A percentile compares a stretch with the other conserved stretches of the same genome.
Conservation (phyloP, 768 basidiomycete species). For the Neoboletus subvelutipes region DNA sequence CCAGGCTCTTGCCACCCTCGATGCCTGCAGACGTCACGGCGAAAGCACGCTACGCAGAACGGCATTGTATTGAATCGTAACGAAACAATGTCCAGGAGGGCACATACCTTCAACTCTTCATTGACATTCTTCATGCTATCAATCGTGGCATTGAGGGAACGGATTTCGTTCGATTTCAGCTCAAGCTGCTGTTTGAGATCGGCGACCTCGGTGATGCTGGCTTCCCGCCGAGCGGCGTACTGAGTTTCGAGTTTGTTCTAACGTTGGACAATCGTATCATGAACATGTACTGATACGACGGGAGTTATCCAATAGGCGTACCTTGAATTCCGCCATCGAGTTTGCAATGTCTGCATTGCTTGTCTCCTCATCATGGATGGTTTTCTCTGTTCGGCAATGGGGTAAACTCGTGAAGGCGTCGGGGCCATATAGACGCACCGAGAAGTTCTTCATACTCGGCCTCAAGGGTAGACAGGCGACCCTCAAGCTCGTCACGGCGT, state of each 20-base stretch:
- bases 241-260: constrained; percentile 94
- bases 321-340: constrained; percentile 91
- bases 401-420: constrained; percentile 2
- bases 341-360: constrained; percentile 81
- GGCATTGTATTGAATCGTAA: not conserved
- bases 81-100: constrained; percentile 4
- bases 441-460: constrained; percentile 96
- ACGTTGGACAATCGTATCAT: constrained; percentile 5
- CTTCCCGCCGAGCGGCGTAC: constrained; percentile 89
- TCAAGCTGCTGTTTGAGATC: constrained; percentile 93
- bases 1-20: constrained; percentile 95
- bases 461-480: constrained; percentile 76
- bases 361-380: constrained; percentile 84
- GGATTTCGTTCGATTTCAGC: constrained; percentile 76
- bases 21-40: constrained; percentile 96
- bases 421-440: constrained; percentile 49
- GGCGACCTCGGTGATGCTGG: constrained; percentile 77
- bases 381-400: constrained; percentile 65
- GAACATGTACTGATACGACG: not conserved
- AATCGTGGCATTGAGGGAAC: constrained; percentile 78
- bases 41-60: constrained; percentile 75
- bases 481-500: constrained; percentile 85
- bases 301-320: constrained; percentile 20
- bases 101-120: constrained; percentile 90
- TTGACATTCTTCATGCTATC: constrained; percentile 95